Conservation (phyloP, 1,284 basidiomycete genomes). For the Neolentinus lepideus region DNA sequence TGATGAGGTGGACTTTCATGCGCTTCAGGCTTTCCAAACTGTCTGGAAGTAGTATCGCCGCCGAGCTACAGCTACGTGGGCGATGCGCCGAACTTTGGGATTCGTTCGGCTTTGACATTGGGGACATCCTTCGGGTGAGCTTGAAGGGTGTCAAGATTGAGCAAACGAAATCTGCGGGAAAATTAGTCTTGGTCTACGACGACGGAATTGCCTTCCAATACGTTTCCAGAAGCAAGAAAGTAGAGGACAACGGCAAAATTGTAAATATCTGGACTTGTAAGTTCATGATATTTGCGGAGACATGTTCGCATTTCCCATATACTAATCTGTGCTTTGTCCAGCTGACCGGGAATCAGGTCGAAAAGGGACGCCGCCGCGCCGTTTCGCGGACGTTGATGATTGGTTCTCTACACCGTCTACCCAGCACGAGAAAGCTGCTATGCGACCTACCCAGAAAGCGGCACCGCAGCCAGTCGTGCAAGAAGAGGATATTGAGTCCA, state of each 20-base stretch:
- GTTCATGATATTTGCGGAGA: not conserved
- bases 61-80: not conserved
- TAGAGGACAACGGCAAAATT: not conserved
- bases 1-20: not conserved
- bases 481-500: not conserved
- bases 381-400: constrained; percentile 11
- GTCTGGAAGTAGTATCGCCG: not conserved
- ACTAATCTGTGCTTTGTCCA: not conserved
- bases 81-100: not conserved
- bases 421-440: not conserved
- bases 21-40: not conserved
- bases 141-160: not conserved
- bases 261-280: not conserved
- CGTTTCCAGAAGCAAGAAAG: not conserved
- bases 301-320: not conserved
- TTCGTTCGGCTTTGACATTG: not conserved
- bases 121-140: not conserved
- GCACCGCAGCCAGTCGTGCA: constrained; percentile 3
- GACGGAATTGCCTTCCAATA: not conserved
- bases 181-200: not conserved
- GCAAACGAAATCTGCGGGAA: not conserved
- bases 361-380: not conserved
- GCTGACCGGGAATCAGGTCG: not conserved
- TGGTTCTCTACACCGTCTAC: constrained; percentile 21
- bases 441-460: not conserved